phyloP scores from a whole-genome alignment of 2,329 filamentous ascomycete genomes.

The Colletotrichum incanum region DNA sequence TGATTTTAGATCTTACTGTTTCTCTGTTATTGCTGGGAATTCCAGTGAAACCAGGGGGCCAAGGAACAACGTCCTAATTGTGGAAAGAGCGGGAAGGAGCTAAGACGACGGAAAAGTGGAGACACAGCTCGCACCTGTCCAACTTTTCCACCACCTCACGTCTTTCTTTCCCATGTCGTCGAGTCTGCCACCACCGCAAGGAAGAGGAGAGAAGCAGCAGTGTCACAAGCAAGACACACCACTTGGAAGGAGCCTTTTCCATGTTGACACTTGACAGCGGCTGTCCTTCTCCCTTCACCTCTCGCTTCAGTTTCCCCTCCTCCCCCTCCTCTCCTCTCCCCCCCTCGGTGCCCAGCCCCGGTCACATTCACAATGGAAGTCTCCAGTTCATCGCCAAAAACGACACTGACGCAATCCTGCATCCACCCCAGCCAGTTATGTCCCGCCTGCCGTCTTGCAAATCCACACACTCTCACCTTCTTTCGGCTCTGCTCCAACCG shows the following conservation, averaged over 20 bases:
- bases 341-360: conserved; percentile 21
- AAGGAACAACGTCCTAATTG: conserved; percentile 20
- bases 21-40: conserved; percentile 29
- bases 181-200: background rate
- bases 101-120: conserved; percentile 23
- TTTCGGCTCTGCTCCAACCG: conserved; percentile 11
- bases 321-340: background rate
- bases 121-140: background rate
- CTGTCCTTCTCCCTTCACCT: background rate
- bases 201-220: background rate
- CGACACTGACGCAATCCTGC: conserved; percentile 40
- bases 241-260: background rate
- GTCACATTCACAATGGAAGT: conserved; percentile 21
- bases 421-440: conserved; percentile 29
- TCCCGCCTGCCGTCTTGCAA: conserved; percentile 8
- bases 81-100: conserved; percentile 38
- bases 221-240: conserved; percentile 2
- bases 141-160: conserved; percentile 9
- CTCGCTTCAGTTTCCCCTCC: background rate
- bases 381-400: conserved; percentile 32
- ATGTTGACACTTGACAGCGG: conserved; percentile 7
- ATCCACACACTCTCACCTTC: conserved; percentile 2
- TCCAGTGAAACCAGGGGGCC: conserved; percentile 26
- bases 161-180: background rate
- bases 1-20: conserved; percentile 35